Evolutionary conservation across 2,329 filamentous ascomycete genomes (phyloP), one percentile per base, ranked within the genome.

Genomic region (Phaeoacremonium minimum): DNA sequence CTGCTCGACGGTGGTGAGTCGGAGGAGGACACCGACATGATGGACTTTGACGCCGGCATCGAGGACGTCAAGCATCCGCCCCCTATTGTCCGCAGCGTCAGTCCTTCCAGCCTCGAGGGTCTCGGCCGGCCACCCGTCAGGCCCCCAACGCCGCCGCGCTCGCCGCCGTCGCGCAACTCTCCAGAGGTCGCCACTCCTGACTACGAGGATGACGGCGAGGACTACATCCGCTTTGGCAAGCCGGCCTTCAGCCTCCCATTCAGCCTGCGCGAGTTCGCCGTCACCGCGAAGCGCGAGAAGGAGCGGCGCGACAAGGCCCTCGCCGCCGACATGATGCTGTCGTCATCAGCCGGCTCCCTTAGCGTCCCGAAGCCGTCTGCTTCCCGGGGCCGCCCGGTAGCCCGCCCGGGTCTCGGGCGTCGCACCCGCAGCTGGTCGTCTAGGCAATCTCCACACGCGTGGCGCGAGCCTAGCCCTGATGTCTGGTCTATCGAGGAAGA

Each of bases 401-500:
- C 16, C 44, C 53, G n/a, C 44, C 50, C 18, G 45, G 48, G 28
- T 52, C 58, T 32, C 57, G 53, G 30, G 47, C 47, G 49, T 15
- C 46, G 54, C 45, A 40, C 52, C 22, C 41, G 52, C 11, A 56
- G 49, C 37, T 40, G 49, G 29, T 53, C 57, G 5, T 35, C 38
- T 6, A 49, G 63, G 15, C 61, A 66, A 30, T 66, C 69, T 7
- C 64, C 63, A 8, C 63, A 64, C 37, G 63, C 75, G 2, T 79
- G 75, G 75, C 61, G 73, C 26, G 68, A 75, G 55, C 75, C 75
- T 6, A 78, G 74, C 48, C 73, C 73, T 0, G 73, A 77, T 36
- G 75, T 79, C 4, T 79, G 73, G 68, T 71, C 71, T 18, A 79
- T 79, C 38, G 69, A 75, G 54, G 75, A 79, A 52, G 73, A 78